Evolutionary conservation across 2,329 filamentous ascomycete species (phyloP), one percentile per base, ranked within the genome.

Genomic region (Alternaria dauci): DNA sequence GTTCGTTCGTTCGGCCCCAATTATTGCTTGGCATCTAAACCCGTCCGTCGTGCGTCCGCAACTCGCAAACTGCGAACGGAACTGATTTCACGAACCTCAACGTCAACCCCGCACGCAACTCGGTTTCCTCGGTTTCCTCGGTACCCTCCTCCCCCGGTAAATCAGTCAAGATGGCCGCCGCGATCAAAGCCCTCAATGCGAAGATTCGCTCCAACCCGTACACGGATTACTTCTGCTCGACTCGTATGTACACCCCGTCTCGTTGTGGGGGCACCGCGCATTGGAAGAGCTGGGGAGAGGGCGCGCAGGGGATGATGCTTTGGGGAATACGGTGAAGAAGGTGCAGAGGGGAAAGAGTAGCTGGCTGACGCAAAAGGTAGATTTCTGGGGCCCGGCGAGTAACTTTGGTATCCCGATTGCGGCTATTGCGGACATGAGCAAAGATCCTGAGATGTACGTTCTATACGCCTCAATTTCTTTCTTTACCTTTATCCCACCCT

Each of bases 371-470:
- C 30, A 16, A 47, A 47, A 42, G 30, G 28, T 72, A 84, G 82
- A 84, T 72, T 84, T 84, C 78, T 84, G 82, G 82, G 82, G 82
- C 59, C 81, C 81, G 38, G 82, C 80, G 56, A 81, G 79, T 67
- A 85, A 85, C 78, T 85, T 85, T 69, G 83, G 83, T 72, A 85
- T 85, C 65, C 83, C 83, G 50, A 79, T 85, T 57, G 83, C 83
- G 34, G 83, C 83, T 30, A 82, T 85, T 54, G 82, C 84, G 75
- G 83, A 85, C 75, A 84, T 83, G 66, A 80, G 80, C 69, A 85
- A 85, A 71, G 83, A 84, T 67, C 81, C 83, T 51, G 82, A 84
- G 66, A 82, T 84, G 83, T 85, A 79, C 36, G 76, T 74, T 6
- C 26, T 55, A 38, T 25, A 20, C 12, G 25, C 8, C 30, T 51